These are phyloP conservation scores for Canariomyces notabilis DNA, from an alignment of 2,329 filamentous ascomycete species.

Conservation along the genomic window DNA sequence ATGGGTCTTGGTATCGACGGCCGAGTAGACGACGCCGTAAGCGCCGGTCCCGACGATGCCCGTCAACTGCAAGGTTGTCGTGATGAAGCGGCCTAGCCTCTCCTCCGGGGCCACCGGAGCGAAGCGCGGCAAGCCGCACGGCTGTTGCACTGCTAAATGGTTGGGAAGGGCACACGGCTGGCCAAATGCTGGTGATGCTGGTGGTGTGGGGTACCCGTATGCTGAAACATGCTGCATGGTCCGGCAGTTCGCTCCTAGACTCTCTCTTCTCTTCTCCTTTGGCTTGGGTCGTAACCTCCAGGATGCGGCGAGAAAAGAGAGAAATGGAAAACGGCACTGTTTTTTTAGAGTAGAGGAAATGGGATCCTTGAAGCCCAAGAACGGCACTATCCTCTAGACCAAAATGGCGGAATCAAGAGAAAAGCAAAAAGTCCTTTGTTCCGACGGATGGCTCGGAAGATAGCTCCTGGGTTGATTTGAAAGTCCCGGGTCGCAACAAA, in stretches of 20 bases:
- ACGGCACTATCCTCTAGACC: constrained; percentile 23
- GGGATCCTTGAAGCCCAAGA: constrained; percentile 21
- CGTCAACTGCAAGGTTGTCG: constrained; percentile 76
- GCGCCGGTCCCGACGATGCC: constrained; percentile 87
- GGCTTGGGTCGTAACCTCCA: constrained; percentile 6
- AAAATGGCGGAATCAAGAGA: constrained; percentile 20
- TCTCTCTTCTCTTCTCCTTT: constrained; percentile 1
- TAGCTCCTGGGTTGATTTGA: constrained; percentile 13
- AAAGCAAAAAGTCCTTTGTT: constrained; percentile 14
- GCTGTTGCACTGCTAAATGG: constrained; percentile 30
- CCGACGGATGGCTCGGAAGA: constrained; percentile 24
- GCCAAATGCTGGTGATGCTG: constrained; percentile 51
- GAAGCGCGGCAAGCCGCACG: constrained; percentile 43
- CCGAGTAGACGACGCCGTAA: constrained; percentile 93
- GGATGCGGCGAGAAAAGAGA: constrained; percentile 2
- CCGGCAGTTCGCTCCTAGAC: constrained; percentile 25
- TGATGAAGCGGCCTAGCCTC: constrained; percentile 77
- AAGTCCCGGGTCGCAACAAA: constrained; percentile 20
- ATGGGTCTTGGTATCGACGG: constrained; percentile 75
- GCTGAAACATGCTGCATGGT: constrained; percentile 57
- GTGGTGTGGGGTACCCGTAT: constrained; percentile 54
- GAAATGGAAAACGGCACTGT: constrained; percentile 23
- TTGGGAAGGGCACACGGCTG: constrained; percentile 42
- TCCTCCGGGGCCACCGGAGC: constrained; percentile 69
- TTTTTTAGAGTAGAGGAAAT: constrained; percentile 29